A percentile compares a stretch with the other conserved stretches of the same genome.
Conservation (phyloP, 176 grass and related monocot genomes). For the Zea luxurians region DNA sequence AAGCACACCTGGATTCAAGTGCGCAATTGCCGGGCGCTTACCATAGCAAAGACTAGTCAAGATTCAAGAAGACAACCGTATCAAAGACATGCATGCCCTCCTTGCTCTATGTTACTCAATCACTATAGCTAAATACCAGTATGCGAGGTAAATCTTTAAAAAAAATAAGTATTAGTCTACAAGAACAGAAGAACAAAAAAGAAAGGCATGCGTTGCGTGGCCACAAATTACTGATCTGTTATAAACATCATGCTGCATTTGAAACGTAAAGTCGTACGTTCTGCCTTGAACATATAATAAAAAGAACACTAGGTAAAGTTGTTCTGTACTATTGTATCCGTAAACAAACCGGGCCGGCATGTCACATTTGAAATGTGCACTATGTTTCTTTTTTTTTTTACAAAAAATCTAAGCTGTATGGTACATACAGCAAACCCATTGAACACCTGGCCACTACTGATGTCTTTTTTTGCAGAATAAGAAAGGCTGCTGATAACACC, state of each 20-base stretch:
- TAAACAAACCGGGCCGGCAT: background rate
- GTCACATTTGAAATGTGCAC: constrained; percentile 34
- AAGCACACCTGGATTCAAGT: too few relatives aligned
- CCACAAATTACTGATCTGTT: background rate
- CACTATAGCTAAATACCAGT: background rate
- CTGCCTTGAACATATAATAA: background rate
- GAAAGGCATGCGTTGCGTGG: background rate
- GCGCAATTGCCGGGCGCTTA: too few relatives aligned
- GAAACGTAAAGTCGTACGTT: too few relatives aligned
- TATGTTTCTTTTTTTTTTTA: background rate
- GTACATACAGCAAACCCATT: background rate
- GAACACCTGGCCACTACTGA: background rate
- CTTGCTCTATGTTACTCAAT: background rate
- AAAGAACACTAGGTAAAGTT: background rate
- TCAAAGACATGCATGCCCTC: background rate
- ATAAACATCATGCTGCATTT: background rate
- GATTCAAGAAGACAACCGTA: background rate
- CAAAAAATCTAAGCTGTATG: background rate
- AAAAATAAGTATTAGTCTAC: background rate
- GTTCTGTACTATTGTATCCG: background rate
- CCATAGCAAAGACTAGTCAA: background rate
- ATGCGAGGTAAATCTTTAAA: background rate
- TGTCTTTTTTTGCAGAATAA: background rate
- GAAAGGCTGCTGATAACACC: background rate
- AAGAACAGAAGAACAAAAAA: background rate